Base-by-base conservation (phyloP, 2,329 filamentous ascomycete species). In the Pseudogymnoascus sp. region DNA sequence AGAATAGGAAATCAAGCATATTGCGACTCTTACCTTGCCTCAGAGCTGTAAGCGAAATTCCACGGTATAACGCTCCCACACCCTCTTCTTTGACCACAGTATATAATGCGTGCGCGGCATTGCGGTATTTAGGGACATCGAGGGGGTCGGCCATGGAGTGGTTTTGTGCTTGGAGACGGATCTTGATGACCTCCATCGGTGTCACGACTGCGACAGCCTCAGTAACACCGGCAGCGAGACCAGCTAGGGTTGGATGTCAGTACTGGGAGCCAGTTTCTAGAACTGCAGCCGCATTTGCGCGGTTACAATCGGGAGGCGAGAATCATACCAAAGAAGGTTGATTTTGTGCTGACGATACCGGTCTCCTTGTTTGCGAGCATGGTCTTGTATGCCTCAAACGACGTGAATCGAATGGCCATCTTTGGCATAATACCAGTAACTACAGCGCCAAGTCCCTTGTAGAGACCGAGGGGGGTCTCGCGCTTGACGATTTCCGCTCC, bases 121-220 rank as follows among this genome's bases (percentile, higher is more conserved):
- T 97, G 74, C 93, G 90, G 81, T 97, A 97, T 79, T 97, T 97
- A 67, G 94, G 94, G 7, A 97, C 77, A 74, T 97, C 94, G 68
- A 97, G 87, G 5, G 94, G 94, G 74, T 99, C 94, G 59, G 94
- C 92, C 88, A 99, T 94, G 74, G 86, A 91, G 84, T 99, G 94
- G 79, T 97, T 91, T 78, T 99, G 94, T 4, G 93, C 93, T 81
- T 99, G 94, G 69, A 99, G 84, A 59, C 94, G 90, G 74, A 99
- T 99, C 84, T 99, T 99, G 78, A 99, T 86, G 65, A 99, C 94
- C 80, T 99, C 94, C 94, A 99, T 99, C 5, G 94, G 94, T 31
- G 92, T 97, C 63, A 99, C 94, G 60, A 99, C 91, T 59, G 90
- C 88, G 49, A 99, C 93, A 67, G 94, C 94, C 82, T 99, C 94